These are phyloP conservation scores for Actinomortierella ambigua DNA, from an alignment of 371 early-diverging fungal species.

Conservation along the genomic window DNA sequence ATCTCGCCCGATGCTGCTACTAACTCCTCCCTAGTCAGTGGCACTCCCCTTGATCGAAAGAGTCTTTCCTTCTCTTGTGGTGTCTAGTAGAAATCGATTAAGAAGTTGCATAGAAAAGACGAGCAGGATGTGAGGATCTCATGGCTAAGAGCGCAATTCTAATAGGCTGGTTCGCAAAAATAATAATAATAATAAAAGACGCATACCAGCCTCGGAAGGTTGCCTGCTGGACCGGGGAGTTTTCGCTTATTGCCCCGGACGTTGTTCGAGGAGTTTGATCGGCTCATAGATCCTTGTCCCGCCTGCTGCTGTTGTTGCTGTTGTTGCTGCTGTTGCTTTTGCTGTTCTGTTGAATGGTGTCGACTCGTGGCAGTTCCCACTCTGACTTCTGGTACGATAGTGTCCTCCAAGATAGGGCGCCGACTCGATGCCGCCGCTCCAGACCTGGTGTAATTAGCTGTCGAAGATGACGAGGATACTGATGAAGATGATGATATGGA, in stretches of 20 bases:
- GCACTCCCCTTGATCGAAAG: slow-evolving; percentile 29
- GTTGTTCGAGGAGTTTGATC: not conserved
- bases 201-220: slow-evolving; percentile 27
- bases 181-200: not conserved
- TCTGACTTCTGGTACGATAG: too few relatives aligned
- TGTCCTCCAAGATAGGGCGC: too few relatives aligned
- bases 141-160: too few relatives aligned
- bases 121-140: too few relatives aligned
- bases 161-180: too few relatives aligned
- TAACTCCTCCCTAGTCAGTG: slow-evolving; percentile 13
- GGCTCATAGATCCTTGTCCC: too few relatives aligned
- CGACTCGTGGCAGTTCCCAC: too few relatives aligned
- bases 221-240: slow-evolving; percentile 43
- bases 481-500: not conserved
- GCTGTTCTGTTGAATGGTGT: too few relatives aligned
- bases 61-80: slow-evolving; percentile 28
- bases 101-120: too few relatives aligned
- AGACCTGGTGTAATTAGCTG: not conserved
- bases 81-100: slow-evolving; percentile 16
- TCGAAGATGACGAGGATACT: not conserved
- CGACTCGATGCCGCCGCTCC: too few relatives aligned
- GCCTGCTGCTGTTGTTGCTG: too few relatives aligned
- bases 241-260: slow-evolving; percentile 7
- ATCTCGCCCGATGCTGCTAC: not conserved
- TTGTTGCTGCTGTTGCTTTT: too few relatives aligned